Base-by-base conservation (phyloP, 257 asterid species). In the Solanum arcanum region DNA sequence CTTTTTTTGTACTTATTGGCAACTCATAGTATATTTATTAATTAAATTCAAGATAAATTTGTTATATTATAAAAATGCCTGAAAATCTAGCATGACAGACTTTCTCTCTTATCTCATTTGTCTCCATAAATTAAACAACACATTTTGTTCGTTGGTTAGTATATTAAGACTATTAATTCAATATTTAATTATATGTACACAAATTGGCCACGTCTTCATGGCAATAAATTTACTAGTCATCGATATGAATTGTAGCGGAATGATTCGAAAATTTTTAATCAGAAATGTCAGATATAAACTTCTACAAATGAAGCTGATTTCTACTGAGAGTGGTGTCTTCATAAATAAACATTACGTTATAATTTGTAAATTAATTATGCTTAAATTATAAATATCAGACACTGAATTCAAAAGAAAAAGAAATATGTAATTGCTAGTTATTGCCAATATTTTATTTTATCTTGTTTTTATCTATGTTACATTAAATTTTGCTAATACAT, bases 71-170 rank as follows among this genome's bases (percentile, higher is more conserved):
- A 16, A 33, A 72, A 72, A 18, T 12, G 13, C 78, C 8, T 33
- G 1, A 18, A 16, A 52, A 35, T 70, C 44, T 16, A 70, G 23
- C 77, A 33, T 72, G 80, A 18, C 78, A 33, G 25, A 18, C 46
- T 70, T 69, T 69, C 27, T 72, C 27, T 72, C 80, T 72, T 35
- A 72, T 72, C 80, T 20, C 15, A 35, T 72, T 72, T 72, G 80
- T 72, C 80, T 35, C 42, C 44, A 72, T 72, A 72, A 33, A 72
- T 35, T 72, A 35, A 18, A 35, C 80, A 31, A 72, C 27, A 72
- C 37, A 29, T 72, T 72, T 33, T 72, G 25, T 33, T 5, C 25
- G 23, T 33, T 72, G 46, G 78, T 14, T 33, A 72, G 44, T 72
- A 72, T 18, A 72, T 72, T 72, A 7, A 16, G 9, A 69, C 29